phyloP scores from a whole-genome alignment of 2,329 filamentous ascomycete species.

The Rugonectria rugulosa region DNA sequence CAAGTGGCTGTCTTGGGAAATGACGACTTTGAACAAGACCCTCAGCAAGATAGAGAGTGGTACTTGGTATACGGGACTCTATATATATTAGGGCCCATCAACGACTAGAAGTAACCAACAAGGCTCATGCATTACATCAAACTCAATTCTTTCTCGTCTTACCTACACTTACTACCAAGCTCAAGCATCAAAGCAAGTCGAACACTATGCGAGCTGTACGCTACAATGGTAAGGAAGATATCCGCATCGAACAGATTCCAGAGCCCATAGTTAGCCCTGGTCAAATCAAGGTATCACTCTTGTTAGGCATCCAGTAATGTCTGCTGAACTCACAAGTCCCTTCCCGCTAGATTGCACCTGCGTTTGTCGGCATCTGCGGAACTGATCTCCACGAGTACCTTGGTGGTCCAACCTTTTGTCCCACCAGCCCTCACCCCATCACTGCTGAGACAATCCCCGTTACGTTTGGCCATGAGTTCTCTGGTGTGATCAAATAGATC shows the following conservation, averaged over 20 bases:
- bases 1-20: no score
- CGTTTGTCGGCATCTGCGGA: constrained; percentile 38
- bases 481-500: constrained; percentile 64
- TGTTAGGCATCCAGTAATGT: constrained; percentile 51
- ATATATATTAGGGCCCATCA: no score
- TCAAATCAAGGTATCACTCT: constrained; percentile 53
- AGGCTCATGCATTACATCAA: no score
- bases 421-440: constrained; percentile 63
- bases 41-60: no score
- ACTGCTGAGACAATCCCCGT: constrained; percentile 65
- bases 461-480: constrained; percentile 71
- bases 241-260: constrained; percentile 60
- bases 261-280: constrained; percentile 55
- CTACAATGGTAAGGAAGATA: constrained; percentile 63
- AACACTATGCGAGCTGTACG: constrained; percentile 58
- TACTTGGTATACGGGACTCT: no score
- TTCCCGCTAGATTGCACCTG: constrained; percentile 6
- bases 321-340: not conserved
- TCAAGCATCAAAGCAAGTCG: no score
- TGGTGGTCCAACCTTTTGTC: constrained; percentile 44
- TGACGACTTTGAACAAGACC: no score
- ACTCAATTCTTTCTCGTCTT: no score
- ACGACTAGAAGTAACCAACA: no score
- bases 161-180: no score
- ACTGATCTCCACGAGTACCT: constrained; percentile 30